A percentile compares a stretch with the other conserved stretches of the same genome.
phyloP scores from a whole-genome alignment of 2,329 filamentous ascomycete species.

The Clarireedia sp. region DNA sequence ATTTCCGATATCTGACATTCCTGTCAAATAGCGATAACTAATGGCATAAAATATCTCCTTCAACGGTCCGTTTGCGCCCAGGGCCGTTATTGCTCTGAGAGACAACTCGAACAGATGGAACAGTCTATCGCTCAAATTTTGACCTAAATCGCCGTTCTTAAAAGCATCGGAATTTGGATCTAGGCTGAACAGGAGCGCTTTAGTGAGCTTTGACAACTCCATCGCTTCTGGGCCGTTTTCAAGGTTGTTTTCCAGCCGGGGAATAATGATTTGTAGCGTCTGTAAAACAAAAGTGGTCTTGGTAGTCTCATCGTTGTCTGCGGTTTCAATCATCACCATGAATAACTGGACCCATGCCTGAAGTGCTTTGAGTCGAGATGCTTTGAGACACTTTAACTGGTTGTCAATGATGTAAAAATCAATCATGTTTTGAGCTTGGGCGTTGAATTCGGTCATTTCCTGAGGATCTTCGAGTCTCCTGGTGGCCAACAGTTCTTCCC shows the following conservation, averaged over 20 bases:
- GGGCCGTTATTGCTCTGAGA: conserved; percentile 68
- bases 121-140: conserved; percentile 78
- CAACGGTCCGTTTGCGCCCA: conserved; percentile 61
- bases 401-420: conserved; percentile 57
- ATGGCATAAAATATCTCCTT: conserved; percentile 87
- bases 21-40: conserved; percentile 75
- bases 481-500: conserved; percentile 49
- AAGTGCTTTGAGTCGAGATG: conserved; percentile 56
- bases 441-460: conserved; percentile 43
- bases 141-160: conserved; percentile 45
- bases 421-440: conserved; percentile 52
- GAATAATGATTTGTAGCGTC: conserved; percentile 77
- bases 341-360: conserved; percentile 79
- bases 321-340: conserved; percentile 73
- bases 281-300: conserved; percentile 77
- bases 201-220: conserved; percentile 70
- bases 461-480: conserved; percentile 43
- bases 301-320: conserved; percentile 65
- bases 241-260: conserved; percentile 71
- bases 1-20: conserved; percentile 44
- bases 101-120: conserved; percentile 88
- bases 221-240: conserved; percentile 62
- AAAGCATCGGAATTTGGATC: conserved; percentile 44
- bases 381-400: conserved; percentile 47
- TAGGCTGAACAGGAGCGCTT: conserved; percentile 63